Base-by-base conservation (phyloP, 2,329 filamentous ascomycete genomes). In the Aspergillus fumigatus region DNA sequence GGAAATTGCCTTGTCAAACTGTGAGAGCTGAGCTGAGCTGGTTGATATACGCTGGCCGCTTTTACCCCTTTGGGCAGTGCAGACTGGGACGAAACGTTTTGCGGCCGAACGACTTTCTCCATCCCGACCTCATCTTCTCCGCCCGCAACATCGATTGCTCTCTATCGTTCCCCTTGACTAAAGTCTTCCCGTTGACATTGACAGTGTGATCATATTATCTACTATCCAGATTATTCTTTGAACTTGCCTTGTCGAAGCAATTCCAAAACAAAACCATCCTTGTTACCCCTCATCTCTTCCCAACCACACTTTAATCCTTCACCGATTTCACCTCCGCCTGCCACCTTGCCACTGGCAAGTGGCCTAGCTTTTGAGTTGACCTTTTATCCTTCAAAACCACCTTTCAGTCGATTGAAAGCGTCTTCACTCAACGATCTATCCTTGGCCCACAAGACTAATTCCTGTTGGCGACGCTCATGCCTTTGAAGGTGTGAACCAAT, bases 401-500 rank as follows among this genome's bases (percentile, higher is more conserved):
- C 17, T 21, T 27, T 43, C 48, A 40, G 35, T 40, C 29, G 4
- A 35, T 49, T 35, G 9, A 11, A 27, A 45, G 40, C 53, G 38
- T 41, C 40, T 52, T 25, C 47, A 53, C 45, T 54, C 29, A 40
- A 47, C 45, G 2, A 50, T 32, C 29, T 50, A 35, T 43, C 27
- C 32, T 35, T 29, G 21, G 10, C 32, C 47, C 52, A 25, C 23
- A 19, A 23, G 11, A n/a, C 19, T 11, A 53, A 48, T 48, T 53
- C 21, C 52, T 50, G 50, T 53, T 25, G 50, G 25, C 52, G 43
- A 52, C 48, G n/a, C 40, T 27, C n/a, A 6, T 11, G 43, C 10
- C 45, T n/a, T 54, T 21, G 19, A 21, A 54, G 55, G 53, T 50
- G 35, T 60, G 43, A 59, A 64, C 65, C 63, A 67, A 72, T 72